Base-by-base conservation (phyloP, 176 grass and related monocot species). In the Zea luxurians region DNA sequence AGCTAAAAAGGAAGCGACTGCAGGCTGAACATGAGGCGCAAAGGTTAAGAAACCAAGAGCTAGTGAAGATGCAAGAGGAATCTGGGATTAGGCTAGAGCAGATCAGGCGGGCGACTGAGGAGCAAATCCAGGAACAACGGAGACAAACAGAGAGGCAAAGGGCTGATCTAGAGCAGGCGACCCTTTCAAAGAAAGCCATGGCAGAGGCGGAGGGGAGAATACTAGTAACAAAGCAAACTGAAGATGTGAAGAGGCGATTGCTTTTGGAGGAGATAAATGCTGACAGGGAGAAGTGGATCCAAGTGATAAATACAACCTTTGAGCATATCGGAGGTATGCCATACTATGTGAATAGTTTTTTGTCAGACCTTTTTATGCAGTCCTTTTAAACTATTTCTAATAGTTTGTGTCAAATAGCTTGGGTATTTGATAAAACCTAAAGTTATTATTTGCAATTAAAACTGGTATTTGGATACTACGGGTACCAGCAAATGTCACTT, bases 31-130 rank as follows among this genome's bases (percentile, higher is more conserved):
- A 98, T 80, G 96, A 98, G 79, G 83, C 89, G 53, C 96, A 98
- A 74, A 88, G 96, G 67, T 27, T 68, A 44, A 98, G 96, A 83
- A 98, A 98, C 78, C 96, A 90, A 66, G 96, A 98, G 70, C 89
- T 98, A 0, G 96, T 98, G 21, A 92, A 90, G 78, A 90, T 98
- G 96, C 96, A 98, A 85, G 96, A 98, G 74, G 88, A 98, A 77
- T 98, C 96, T 34, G 87, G 85, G 17, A 83, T 92, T 54, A 89
- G 68, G 73, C 78, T 85, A 80, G 96, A 98, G 70, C 89, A 90
- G 74, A 92, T 92, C 21, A 87, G 92, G 6, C 88, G 88, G 65
- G 78, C 69, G 0, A 92, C 57, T 11, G 96, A 98, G 61, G 85
- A 98, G 78, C 74, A 94, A 70, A 98, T 98, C 70, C 88, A 94